Conservation (phyloP, 2,329 filamentous ascomycete genomes). For the Akanthomyces dipterigenus region DNA sequence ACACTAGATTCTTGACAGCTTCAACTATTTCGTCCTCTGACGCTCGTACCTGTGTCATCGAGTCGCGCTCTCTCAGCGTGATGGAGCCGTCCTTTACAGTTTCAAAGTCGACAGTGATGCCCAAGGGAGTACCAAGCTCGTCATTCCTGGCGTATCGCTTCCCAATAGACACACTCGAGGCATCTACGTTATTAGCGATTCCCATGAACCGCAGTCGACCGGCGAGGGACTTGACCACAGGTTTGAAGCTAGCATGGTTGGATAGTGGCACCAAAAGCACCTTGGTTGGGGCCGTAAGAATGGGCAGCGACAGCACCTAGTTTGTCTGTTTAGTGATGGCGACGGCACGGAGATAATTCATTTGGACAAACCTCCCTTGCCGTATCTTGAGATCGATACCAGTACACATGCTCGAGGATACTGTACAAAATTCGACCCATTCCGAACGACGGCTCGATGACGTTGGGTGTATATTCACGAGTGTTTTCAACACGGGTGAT, state of each 20-base stretch:
- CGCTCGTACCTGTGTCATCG: slow-evolving; percentile 75
- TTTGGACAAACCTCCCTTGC: slow-evolving; percentile 47
- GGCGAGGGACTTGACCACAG: slow-evolving; percentile 59
- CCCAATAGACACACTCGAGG: slow-evolving; percentile 77
- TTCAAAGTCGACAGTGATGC: slow-evolving; percentile 87
- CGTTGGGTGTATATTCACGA: slow-evolving; percentile 81
- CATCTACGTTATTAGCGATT: slow-evolving; percentile 71
- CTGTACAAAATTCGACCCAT: slow-evolving; percentile 47
- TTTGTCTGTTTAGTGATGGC: not conserved
- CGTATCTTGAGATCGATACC: slow-evolving; percentile 61
- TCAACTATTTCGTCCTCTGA: slow-evolving; percentile 66
- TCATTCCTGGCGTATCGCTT: slow-evolving; percentile 86
- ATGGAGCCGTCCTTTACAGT: slow-evolving; percentile 74
- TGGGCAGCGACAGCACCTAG: slow-evolving; percentile 36
- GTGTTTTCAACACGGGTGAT: slow-evolving; percentile 60
- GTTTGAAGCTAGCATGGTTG: slow-evolving; percentile 64
- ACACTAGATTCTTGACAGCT: slow-evolving; percentile 48
- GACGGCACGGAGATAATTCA: too few species aligned
- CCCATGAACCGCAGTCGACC: slow-evolving; percentile 63
- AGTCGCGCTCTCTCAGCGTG: slow-evolving; percentile 78
- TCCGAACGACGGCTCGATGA: slow-evolving; percentile 90
- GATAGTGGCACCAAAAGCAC: slow-evolving; percentile 80
- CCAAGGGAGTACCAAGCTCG: slow-evolving; percentile 81
- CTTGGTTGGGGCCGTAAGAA: slow-evolving; percentile 72
- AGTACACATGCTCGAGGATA: slow-evolving; percentile 80